Evolutionary conservation across 1,284 basidiomycete genomes (phyloP), one percentile per base, ranked within the genome.

Genomic region (Farysia itapuensis): DNA sequence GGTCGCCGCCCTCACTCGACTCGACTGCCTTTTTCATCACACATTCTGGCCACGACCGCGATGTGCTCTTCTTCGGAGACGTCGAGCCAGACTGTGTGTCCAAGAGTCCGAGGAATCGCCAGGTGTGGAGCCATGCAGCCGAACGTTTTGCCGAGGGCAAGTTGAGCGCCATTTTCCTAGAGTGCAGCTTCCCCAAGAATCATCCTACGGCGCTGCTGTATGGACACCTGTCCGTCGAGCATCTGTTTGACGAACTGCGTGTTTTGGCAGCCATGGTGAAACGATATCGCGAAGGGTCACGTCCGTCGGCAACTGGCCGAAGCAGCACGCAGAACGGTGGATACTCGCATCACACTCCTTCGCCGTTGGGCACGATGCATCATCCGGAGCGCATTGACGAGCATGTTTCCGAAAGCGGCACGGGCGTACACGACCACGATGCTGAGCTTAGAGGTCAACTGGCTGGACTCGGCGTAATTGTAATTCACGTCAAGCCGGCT

Each of bases 1-100:
- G 46, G 2, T 41, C 51, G 7, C 64, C 60, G 3, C 67, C 65
- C 7, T 39, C 64, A 31, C 52, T 72, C 26, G 69, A 71, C 29
- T 67, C 63, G 16, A 74, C 72, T 1, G 70, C 70, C 0, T 74
- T 72, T 31, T 67, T 71, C 42, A 66, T 74, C 53, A 71, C 60
- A 4, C 64, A 74, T 59, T 56, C 43, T 18, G 39, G 38, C 7
- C 61, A 63, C 22, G 70, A 70, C 38, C 51, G 47, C 21, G 70
- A 73, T 31, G 69, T 73, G 15, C 58, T 74, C 34, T 73, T 75
- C 48, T 64, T 75, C 36, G 72, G 72, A 23, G 72, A 75, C 43
- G 72, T 74, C 3, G 72, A 74, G 39, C 70, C 72, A 2, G 72
- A 74, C 40, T 52, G 58, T 29, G 48, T 74, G 5, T 63, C 64